Evolutionary conservation across 2,329 filamentous ascomycete genomes (phyloP), one percentile per base, ranked within the genome.

Genomic region (Calycina marina): DNA sequence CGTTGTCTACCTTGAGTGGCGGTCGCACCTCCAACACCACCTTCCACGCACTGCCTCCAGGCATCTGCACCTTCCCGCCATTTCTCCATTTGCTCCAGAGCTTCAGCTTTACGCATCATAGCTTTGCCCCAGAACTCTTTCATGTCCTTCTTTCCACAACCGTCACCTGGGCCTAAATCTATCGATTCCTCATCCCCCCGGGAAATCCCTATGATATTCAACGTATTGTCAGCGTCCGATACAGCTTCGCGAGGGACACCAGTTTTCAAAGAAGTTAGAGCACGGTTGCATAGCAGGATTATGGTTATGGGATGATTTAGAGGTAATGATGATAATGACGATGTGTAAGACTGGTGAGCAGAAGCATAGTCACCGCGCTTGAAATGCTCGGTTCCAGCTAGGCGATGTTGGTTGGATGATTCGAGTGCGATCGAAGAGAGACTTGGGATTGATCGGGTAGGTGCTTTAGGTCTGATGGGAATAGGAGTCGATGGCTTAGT

Each of bases 81-180:
- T 52, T 79, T 83, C 59, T 98, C 90, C 65, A 98, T 78, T 51
- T 93, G 80, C 55, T 98, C 90, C 5, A 96, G 65, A 1, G 85
- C 90, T 57, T 98, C 90, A 1, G 90, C 90, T 60, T 96, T 96
- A 33, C 90, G 78, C 59, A 82, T 88, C 17, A 96, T 61, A 0
- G 88, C 88, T 56, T 96, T 98, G 32, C 84, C 86, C 50, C 80
- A 96, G 40, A 93, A 81, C 12, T 93, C 86, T 41, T 73, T 79
- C 82, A 98, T 93, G 29, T 88, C 78, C 44, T 92, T 90, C 13
- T 62, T 61, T 35, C 77, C 66, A 18, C 74, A 67, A 25, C 59
- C 58, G n/a, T 62, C 59, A n/a, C 64, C 63, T 5, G 59, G 58
- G 34, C 67, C 68, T 4, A 93, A 62, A 13, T 77, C 66, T 26